Conservation (phyloP, 164 flowering plant species). For the Annona cherimola region DNA sequence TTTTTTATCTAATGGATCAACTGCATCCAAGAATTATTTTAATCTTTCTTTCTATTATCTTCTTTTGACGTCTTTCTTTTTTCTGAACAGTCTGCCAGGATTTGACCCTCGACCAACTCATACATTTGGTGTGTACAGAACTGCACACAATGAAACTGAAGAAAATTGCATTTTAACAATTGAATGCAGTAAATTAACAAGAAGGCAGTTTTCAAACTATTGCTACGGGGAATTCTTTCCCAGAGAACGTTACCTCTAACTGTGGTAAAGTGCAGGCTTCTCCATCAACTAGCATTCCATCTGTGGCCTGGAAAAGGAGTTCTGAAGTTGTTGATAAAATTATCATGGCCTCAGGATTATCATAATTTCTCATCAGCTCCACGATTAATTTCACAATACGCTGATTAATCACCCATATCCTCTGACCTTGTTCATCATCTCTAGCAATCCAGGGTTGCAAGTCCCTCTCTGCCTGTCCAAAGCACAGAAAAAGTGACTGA, state of each 20-base stretch:
- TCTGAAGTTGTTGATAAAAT: constrained; percentile 86
- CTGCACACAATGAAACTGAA: no score
- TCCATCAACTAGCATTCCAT: constrained; percentile 97
- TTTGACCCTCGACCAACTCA: no score
- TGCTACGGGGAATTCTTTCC: background rate
- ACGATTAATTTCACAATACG: constrained; percentile 76
- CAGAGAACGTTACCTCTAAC: constrained; percentile 57
- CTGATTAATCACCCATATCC: constrained; percentile 91
- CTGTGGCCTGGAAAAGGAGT: constrained; percentile 90
- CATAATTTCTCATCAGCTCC: constrained; percentile 91
- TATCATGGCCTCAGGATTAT: constrained; percentile 69
- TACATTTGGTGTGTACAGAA: no score
- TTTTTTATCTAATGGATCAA: no score
- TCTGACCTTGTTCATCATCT: constrained; percentile 88
- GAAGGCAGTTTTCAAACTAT: no score
- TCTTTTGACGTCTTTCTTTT: no score
- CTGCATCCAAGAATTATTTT: no score
- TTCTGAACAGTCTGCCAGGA: no score
- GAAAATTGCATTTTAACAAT: no score
- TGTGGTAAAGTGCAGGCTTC: constrained; percentile 98
- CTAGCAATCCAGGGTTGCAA: constrained; percentile 94
- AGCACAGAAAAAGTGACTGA: constrained; percentile 29
- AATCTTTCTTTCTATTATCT: no score
- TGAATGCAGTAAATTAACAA: no score
- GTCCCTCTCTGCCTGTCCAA: constrained; percentile 86